Percentiles rank a stretch among this genome's conserved stretches.
Conservation (phyloP, 2,329 filamentous ascomycete species). For the Plenodomus biglobosus region DNA sequence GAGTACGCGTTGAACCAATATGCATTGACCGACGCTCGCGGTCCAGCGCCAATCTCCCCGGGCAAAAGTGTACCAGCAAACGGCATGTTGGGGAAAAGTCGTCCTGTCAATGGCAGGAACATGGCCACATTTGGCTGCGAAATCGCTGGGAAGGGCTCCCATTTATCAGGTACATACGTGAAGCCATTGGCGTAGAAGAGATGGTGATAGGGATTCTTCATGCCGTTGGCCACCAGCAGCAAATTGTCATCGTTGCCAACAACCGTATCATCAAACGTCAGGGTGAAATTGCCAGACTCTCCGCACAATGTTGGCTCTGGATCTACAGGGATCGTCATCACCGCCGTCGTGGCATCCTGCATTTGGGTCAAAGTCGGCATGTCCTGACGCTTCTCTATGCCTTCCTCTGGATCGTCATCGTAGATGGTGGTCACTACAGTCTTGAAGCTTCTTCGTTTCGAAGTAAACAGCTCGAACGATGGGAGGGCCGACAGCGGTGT, state of each 20-base stretch:
- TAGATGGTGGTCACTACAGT: conserved; percentile 14
- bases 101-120: conserved; percentile 46
- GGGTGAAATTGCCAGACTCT: conserved; percentile 50
- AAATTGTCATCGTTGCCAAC: conserved; percentile 32
- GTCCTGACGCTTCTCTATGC: conserved; percentile 3
- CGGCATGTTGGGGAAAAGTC: conserved; percentile 28
- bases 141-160: conserved; percentile 48
- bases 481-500: conserved; percentile 25
- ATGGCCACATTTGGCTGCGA: conserved; percentile 53
- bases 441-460: conserved; percentile 12
- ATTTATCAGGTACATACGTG: conserved; percentile 51
- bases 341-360: not conserved
- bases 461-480: conserved; percentile 17
- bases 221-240: conserved; percentile 41
- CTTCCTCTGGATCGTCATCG: conserved; percentile 1
- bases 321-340: not conserved
- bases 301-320: conserved; percentile 42
- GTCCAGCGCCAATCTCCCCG: conserved; percentile 53
- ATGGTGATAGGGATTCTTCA: conserved; percentile 55
- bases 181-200: conserved; percentile 56
- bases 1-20: conserved; percentile 56
- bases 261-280: conserved; percentile 31
- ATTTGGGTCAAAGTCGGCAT: not conserved
- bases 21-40: conserved; percentile 45
- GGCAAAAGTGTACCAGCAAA: conserved; percentile 41